Percentiles rank a stretch among this genome's conserved stretches.
Evolutionary conservation across 2,329 filamentous ascomycete genomes (phyloP).

Genomic region (Fusarium devonianum): DNA sequence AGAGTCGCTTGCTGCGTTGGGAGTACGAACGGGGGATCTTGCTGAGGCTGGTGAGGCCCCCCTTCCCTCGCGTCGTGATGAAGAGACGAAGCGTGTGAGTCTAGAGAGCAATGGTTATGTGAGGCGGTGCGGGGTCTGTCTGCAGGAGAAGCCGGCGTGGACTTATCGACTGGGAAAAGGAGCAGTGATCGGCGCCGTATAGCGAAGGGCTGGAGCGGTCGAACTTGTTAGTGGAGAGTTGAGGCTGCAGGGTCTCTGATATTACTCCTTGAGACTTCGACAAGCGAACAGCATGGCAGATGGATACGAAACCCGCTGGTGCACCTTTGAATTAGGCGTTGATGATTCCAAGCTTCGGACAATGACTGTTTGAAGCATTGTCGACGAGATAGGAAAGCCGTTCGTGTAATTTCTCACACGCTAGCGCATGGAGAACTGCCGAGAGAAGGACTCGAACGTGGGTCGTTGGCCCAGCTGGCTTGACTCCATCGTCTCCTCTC

Average conservation of each 20-base stretch:
- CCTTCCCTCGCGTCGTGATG: constrained; percentile 12
- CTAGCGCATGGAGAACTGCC: too few species aligned
- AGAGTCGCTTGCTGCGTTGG: constrained; percentile 7
- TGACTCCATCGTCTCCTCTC: constrained; percentile 4
- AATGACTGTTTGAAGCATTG: too few species aligned
- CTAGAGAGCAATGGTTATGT: neutral
- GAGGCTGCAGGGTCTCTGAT: constrained; percentile 7
- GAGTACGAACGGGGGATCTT: neutral
- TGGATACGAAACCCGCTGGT: too few species aligned
- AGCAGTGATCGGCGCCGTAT: constrained; percentile 26
- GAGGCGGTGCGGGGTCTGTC: constrained; percentile 16
- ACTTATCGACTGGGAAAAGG: constrained; percentile 17
- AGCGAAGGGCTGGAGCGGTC: constrained; percentile 12
- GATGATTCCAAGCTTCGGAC: too few species aligned
- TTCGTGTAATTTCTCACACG: neutral
- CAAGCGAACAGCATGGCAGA: too few species aligned
- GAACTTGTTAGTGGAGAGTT: constrained; percentile 11
- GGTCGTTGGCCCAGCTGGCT: neutral
- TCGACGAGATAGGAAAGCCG: too few species aligned
- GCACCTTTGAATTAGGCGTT: too few species aligned
- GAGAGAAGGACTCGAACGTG: neutral
- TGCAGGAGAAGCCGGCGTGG: constrained; percentile 14
- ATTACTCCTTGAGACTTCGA: constrained; percentile 9
- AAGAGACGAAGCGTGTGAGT: constrained; percentile 20
- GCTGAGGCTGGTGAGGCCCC: constrained; percentile 19